Percentiles rank a stretch among this genome's conserved stretches.
phyloP scores from a whole-genome alignment of 1,284 basidiomycete genomes.

The Tremellales sp. region DNA sequence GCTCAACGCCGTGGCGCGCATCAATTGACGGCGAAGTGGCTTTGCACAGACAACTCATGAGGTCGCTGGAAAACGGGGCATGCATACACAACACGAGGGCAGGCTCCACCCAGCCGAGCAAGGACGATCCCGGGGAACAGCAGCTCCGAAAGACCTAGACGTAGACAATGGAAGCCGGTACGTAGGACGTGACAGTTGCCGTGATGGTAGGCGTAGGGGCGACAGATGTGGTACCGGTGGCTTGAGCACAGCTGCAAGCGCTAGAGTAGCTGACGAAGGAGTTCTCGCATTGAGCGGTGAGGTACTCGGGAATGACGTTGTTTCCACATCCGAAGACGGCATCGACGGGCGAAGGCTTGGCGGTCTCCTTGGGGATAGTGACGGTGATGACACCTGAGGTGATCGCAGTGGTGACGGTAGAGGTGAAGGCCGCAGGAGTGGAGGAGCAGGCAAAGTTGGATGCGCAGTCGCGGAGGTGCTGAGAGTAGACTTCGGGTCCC shows the following conservation, averaged over 20 bases:
- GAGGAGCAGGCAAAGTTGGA: slow-evolving; percentile 4
- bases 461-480: slow-evolving; percentile 6
- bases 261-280: slow-evolving; percentile 1
- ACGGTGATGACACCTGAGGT: slow-evolving; percentile 7
- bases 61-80: no score
- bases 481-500: slow-evolving; percentile 6
- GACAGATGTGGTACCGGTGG: slow-evolving; percentile 3
- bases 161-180: slow-evolving; percentile 8
- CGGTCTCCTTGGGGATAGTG: slow-evolving; percentile 2
- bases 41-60: no score
- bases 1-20: no score
- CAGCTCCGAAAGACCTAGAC: no score
- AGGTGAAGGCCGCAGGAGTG: slow-evolving; percentile 5
- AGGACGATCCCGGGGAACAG: no score
- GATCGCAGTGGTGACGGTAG: slow-evolving; percentile 1
- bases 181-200: slow-evolving; percentile 7
- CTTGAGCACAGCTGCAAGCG: slow-evolving; percentile 6
- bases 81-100: no score
- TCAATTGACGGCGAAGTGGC: no score
- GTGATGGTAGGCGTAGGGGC: slow-evolving; percentile 5
- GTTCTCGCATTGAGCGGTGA: slow-evolving; percentile 3
- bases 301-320: slow-evolving; percentile 1
- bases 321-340: slow-evolving; percentile 3
- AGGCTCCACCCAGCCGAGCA: no score
- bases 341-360: slow-evolving; percentile 3